These are phyloP conservation scores for Oehlia diaphana DNA, from an alignment of 192 early-diverging fungal species.

Conservation along the genomic window DNA sequence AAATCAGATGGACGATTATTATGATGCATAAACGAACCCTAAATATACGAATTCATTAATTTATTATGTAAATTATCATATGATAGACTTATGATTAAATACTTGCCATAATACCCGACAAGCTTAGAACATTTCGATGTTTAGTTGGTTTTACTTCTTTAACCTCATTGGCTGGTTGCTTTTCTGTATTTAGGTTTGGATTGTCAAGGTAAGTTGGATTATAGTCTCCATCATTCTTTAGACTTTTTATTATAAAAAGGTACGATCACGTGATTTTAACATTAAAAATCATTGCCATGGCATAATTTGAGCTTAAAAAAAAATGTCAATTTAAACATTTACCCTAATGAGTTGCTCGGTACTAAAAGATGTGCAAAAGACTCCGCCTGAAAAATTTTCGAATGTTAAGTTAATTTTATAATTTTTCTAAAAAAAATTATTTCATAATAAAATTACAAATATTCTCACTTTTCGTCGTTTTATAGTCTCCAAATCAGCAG, in stretches of 20 bases:
- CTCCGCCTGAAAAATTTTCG: constrained; percentile 29
- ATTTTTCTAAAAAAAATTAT: too few relatives aligned
- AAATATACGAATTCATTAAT: not conserved
- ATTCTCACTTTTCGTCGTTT: not conserved
- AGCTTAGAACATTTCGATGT: constrained; percentile 69
- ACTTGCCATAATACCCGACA: constrained; percentile 78
- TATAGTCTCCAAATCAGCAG: not conserved
- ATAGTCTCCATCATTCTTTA: constrained; percentile 48
- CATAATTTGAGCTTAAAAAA: not conserved
- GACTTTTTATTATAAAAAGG: constrained; percentile 32
- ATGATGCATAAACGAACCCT: constrained; percentile 85
- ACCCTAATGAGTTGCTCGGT: constrained; percentile 53
- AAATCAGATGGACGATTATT: constrained; percentile 72
- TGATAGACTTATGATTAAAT: not conserved
- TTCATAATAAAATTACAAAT: too few relatives aligned
- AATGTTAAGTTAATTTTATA: too few relatives aligned
- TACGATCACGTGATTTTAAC: not conserved
- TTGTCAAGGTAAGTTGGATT: constrained; percentile 88
- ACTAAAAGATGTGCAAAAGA: constrained; percentile 57
- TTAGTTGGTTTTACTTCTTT: constrained; percentile 78
- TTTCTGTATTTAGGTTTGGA: constrained; percentile 78
- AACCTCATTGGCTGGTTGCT: constrained; percentile 74
- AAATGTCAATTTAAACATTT: constrained; percentile 22
- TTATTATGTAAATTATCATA: not conserved
- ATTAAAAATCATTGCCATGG: not conserved